Evolutionary conservation across 495 filamentous ascomycete genomes (phyloP).

Genomic region (Xylaria scruposa): DNA sequence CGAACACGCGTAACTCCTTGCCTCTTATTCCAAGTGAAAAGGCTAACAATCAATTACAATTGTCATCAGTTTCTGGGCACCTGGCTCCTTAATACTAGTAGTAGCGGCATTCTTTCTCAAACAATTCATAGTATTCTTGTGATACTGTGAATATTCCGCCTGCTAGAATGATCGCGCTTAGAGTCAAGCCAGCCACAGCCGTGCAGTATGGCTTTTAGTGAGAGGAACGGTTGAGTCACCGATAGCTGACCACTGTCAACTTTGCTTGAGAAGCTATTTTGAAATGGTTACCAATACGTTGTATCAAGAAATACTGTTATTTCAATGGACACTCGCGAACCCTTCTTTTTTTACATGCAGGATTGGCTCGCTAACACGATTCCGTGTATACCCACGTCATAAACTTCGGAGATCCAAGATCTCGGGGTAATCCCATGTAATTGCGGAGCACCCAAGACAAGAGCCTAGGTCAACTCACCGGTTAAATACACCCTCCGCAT

Average conservation of each 20-base stretch:
- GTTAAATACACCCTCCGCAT: conserved; percentile 17
- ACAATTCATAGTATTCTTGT: background rate
- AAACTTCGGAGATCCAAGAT: background rate
- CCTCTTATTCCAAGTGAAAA: background rate
- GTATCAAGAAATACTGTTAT: background rate
- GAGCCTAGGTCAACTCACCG: background rate
- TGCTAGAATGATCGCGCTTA: background rate
- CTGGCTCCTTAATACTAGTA: background rate
- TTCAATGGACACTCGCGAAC: background rate
- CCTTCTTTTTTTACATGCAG: background rate
- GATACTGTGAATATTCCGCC: background rate
- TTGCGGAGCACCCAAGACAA: background rate
- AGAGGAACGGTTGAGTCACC: background rate
- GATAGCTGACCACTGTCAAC: background rate
- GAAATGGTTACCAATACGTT: background rate
- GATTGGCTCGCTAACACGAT: background rate
- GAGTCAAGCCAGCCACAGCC: background rate
- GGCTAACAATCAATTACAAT: background rate
- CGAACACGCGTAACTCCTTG: background rate
- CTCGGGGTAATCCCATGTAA: background rate
- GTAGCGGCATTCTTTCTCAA: background rate
- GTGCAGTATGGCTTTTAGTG: background rate
- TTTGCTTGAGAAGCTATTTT: background rate
- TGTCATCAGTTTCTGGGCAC: background rate
- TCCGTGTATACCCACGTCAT: background rate